Percentiles rank a stretch among this genome's conserved stretches.
Conservation (phyloP, 345 rosid species). For the Eucalyptus tenuipes region DNA sequence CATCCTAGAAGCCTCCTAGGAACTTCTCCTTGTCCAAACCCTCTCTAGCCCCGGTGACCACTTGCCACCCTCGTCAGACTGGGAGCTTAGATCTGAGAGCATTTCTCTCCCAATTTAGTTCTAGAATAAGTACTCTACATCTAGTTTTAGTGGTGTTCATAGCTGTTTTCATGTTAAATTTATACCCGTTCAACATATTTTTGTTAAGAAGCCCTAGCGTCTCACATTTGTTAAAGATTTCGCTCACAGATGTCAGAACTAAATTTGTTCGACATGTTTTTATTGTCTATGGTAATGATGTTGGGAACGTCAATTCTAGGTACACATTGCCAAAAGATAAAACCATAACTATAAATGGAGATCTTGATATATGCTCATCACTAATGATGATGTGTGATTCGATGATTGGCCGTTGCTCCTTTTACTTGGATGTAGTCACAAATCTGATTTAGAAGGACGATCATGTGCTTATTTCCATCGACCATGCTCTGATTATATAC, state of each 20-base stretch:
- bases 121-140: too few species aligned
- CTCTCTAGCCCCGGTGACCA: too few species aligned
- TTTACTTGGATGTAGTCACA: not conserved
- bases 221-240: not conserved
- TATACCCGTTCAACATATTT: too few species aligned
- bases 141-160: too few species aligned
- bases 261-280: not conserved
- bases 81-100: too few species aligned
- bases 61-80: rapidly evolving
- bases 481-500: not conserved
- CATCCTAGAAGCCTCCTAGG: too few species aligned
- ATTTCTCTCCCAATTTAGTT: too few species aligned
- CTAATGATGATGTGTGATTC: not conserved
- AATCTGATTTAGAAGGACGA: rapidly evolving
- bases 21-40: too few species aligned
- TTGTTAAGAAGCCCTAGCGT: not conserved
- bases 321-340: not conserved
- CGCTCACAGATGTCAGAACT: rapidly evolving
- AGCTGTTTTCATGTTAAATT: too few species aligned
- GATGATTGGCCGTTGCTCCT: not conserved
- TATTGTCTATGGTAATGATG: not conserved
- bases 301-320: not conserved
- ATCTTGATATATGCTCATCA: not conserved
- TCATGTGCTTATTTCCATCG: not conserved
- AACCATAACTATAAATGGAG: not conserved